Evolutionary conservation across 2,329 filamentous ascomycete species (phyloP).

Genomic region (Ceratocystis smalleyi): DNA sequence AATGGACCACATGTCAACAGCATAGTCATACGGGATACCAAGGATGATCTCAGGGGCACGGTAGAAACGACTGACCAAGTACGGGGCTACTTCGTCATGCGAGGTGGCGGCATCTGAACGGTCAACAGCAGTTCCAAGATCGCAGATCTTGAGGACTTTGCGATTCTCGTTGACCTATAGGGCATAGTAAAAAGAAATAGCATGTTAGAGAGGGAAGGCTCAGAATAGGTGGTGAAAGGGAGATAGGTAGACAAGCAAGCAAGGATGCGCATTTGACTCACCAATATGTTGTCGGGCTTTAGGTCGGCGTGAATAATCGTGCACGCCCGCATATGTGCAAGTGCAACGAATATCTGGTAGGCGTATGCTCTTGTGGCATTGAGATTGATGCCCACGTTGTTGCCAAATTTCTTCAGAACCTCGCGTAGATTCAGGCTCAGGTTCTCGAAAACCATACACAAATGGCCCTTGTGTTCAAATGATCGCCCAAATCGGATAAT

Average conservation of each 20-base stretch:
- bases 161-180: constrained; percentile 58
- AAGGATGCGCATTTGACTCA: constrained; percentile 23
- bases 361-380: constrained; percentile 77
- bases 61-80: constrained; percentile 94
- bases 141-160: constrained; percentile 82
- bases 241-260: not conserved
- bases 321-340: constrained; percentile 78
- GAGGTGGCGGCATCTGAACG: constrained; percentile 58
- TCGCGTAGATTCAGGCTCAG: constrained; percentile 85
- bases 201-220: constrained; percentile 17
- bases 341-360: constrained; percentile 81
- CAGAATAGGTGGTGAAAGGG: constrained; percentile 15
- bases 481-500: constrained; percentile 73
- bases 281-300: constrained; percentile 94
- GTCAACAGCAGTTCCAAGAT: constrained; percentile 90
- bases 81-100: constrained; percentile 75
- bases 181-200: not conserved
- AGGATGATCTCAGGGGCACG: constrained; percentile 93
- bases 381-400: constrained; percentile 83
- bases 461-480: constrained; percentile 87
- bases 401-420: constrained; percentile 87
- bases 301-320: constrained; percentile 91
- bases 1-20: constrained; percentile 94
- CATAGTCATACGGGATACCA: constrained; percentile 88
- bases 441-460: constrained; percentile 96